These are phyloP conservation scores for Selenicereus undatus DNA, from an alignment of 148 eudicot genomes.

Conservation along the genomic window DNA sequence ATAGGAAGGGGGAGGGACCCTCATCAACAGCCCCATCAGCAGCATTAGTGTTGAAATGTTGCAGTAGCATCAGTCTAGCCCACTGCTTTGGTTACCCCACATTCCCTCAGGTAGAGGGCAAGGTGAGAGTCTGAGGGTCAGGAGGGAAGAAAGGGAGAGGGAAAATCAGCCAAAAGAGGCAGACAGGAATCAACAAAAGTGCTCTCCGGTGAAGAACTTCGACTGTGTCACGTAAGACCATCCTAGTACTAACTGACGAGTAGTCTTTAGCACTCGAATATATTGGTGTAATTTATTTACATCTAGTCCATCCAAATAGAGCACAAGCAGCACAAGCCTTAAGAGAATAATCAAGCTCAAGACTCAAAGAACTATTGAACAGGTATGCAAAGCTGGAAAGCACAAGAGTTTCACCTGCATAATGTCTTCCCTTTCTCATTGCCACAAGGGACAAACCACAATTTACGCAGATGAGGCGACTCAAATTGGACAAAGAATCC, in stretches of 20 bases:
- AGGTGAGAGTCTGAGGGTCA: too few species aligned
- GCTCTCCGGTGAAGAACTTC: too few species aligned
- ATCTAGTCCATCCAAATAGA: background rate
- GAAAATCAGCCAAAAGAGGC: too few species aligned
- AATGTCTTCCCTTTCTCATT: conserved; percentile 74
- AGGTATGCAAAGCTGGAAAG: conserved; percentile 16
- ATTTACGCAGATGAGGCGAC: conserved; percentile 54
- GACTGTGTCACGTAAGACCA: too few species aligned
- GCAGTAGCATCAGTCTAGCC: too few species aligned
- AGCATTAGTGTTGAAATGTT: too few species aligned
- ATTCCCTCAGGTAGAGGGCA: too few species aligned
- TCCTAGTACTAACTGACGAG: background rate
- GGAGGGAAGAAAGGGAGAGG: too few species aligned
- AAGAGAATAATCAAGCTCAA: background rate
- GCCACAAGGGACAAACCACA: conserved; percentile 82
- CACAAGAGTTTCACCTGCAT: conserved; percentile 57
- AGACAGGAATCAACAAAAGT: background rate
- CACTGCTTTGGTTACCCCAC: too few species aligned
- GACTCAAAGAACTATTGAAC: background rate
- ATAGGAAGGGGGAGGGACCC: too few species aligned
- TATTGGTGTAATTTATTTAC: background rate
- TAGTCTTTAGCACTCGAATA: background rate
- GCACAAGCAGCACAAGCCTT: background rate
- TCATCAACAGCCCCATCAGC: too few species aligned
- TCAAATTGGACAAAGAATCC: conserved; percentile 96